A percentile compares a stretch with the other conserved stretches of the same genome.
Conservation (phyloP, 495 filamentous ascomycete genomes). For the Lophiostoma macrostomum region DNA sequence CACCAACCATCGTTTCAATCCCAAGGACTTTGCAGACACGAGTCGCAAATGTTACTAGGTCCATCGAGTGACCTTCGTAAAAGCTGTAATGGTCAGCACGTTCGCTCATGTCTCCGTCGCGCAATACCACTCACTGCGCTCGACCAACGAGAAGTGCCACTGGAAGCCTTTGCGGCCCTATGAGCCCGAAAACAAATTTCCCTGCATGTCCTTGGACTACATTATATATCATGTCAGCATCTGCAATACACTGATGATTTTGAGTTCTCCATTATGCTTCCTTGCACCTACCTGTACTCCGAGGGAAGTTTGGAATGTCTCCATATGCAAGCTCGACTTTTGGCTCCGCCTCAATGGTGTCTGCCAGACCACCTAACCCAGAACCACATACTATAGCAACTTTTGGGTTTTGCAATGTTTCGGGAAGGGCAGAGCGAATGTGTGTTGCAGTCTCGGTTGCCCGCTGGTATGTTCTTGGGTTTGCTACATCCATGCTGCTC, state of each 20-base stretch:
- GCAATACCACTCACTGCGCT: slow-evolving; percentile 59
- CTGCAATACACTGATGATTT: background rate
- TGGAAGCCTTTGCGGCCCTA: slow-evolving; percentile 53
- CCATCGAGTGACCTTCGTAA: slow-evolving; percentile 73
- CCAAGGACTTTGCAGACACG: slow-evolving; percentile 68
- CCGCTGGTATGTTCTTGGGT: slow-evolving; percentile 29
- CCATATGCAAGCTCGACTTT: slow-evolving; percentile 59
- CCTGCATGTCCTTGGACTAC: slow-evolving; percentile 70
- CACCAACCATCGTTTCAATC: slow-evolving; percentile 61
- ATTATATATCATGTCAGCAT: slow-evolving; percentile 1
- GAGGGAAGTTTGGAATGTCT: slow-evolving; percentile 64
- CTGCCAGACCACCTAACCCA: slow-evolving; percentile 65
- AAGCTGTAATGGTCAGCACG: slow-evolving; percentile 50
- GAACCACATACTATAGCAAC: slow-evolving; percentile 74
- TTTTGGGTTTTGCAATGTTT: slow-evolving; percentile 50
- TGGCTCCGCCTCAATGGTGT: slow-evolving; percentile 53
- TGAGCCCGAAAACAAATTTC: slow-evolving; percentile 66
- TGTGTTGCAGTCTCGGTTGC: slow-evolving; percentile 37
- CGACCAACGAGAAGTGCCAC: slow-evolving; percentile 72
- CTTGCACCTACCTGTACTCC: slow-evolving; percentile 55
- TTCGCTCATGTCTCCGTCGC: background rate
- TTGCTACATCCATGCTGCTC: slow-evolving; percentile 25
- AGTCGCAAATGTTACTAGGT: slow-evolving; percentile 65
- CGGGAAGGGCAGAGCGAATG: slow-evolving; percentile 42
- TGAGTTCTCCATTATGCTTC: background rate